phyloP scores from a whole-genome alignment of 768 basidiomycete species.

The Pisolithus albus region DNA sequence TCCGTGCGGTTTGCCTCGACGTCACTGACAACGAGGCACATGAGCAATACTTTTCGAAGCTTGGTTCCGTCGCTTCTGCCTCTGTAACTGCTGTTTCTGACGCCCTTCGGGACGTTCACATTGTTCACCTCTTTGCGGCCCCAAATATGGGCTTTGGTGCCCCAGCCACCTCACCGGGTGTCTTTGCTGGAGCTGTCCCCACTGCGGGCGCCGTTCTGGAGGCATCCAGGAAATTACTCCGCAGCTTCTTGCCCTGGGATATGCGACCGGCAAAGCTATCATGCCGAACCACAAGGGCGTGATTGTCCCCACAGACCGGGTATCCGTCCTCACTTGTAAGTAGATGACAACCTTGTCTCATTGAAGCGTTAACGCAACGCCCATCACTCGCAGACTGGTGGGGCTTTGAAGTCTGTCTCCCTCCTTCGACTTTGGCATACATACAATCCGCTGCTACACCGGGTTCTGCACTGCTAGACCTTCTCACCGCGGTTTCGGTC shows the following conservation, averaged over 20 bases:
- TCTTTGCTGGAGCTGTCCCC: conserved; percentile 70
- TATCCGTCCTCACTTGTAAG: conserved; percentile 76
- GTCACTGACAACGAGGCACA: conserved; percentile 58
- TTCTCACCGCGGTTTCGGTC: conserved; percentile 65
- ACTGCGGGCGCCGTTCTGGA: conserved; percentile 64
- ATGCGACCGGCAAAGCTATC: conserved; percentile 61
- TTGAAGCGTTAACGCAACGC: background rate
- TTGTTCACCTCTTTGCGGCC: conserved; percentile 52
- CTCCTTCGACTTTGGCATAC: conserved; percentile 58
- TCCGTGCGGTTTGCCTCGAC: conserved; percentile 72
- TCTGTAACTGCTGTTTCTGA: conserved; percentile 44
- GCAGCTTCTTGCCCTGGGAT: conserved; percentile 71
- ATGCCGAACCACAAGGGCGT: conserved; percentile 63
- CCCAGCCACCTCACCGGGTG: conserved; percentile 58
- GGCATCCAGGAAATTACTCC: conserved; percentile 70
- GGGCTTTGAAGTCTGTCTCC: conserved; percentile 76
- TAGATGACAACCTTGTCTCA: conserved; percentile 1
- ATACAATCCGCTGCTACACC: conserved; percentile 60
- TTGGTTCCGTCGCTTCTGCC: conserved; percentile 43
- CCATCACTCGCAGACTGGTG: conserved; percentile 65
- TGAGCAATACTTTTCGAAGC: conserved; percentile 48
- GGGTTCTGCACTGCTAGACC: conserved; percentile 53
- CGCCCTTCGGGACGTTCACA: conserved; percentile 51
- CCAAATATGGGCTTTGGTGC: conserved; percentile 70
- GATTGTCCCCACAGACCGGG: conserved; percentile 67